Conservation (phyloP, 1,284 basidiomycete genomes). For the Irpex sp. region DNA sequence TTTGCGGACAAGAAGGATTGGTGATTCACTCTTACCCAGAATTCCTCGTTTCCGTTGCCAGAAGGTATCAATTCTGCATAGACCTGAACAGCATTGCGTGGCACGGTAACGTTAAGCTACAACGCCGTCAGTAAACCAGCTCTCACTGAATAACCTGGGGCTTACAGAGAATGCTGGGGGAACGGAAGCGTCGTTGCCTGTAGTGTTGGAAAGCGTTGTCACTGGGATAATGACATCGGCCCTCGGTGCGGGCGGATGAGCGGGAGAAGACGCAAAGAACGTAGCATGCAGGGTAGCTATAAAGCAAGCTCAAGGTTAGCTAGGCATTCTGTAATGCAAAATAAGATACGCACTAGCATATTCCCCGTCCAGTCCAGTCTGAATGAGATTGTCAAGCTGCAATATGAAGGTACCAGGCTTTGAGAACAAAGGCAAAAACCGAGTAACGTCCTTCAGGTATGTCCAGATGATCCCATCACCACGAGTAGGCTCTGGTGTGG, state of each 20-base stretch:
- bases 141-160: neutral
- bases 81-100: constrained; percentile 61
- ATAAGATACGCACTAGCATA: constrained; percentile 52
- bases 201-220: constrained; percentile 56
- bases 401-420: constrained; percentile 66
- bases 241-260: constrained; percentile 54
- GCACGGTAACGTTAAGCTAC: constrained; percentile 66
- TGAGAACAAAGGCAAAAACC: constrained; percentile 66
- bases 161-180: constrained; percentile 69
- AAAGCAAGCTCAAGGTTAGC: neutral
- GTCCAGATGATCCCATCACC: constrained; percentile 77
- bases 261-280: constrained; percentile 57
- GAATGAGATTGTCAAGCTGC: constrained; percentile 67
- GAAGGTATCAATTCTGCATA: constrained; percentile 74
- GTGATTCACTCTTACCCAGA: constrained; percentile 53
- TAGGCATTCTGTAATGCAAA: neutral
- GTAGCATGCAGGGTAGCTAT: constrained; percentile 69
- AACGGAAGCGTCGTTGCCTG: constrained; percentile 67
- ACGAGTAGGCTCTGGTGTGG: constrained; percentile 70
- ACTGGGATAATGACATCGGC: constrained; percentile 68
- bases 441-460: constrained; percentile 72
- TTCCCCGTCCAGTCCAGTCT: constrained; percentile 54
- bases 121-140: neutral
- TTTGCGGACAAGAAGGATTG: neutral
- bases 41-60: constrained; percentile 72